Base-by-base conservation (phyloP, 257 asterid genomes). In the Mentha longifolia region DNA sequence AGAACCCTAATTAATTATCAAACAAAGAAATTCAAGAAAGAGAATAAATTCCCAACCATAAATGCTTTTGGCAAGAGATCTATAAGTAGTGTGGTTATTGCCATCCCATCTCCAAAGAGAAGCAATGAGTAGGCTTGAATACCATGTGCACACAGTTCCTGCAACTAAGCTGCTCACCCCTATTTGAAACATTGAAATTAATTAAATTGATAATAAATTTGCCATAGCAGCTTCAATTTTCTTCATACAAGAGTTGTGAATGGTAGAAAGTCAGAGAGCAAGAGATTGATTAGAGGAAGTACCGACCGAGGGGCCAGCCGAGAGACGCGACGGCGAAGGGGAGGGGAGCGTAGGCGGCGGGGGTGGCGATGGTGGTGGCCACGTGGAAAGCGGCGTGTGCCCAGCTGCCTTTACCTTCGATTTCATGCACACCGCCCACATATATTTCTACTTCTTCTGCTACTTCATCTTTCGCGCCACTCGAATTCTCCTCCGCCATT, bases 31-130 rank as follows among this genome's bases (percentile, higher is more conserved):
- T 13, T 39, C 9, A 17, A 14, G 19, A 51, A 5, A 65, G 65
- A 14, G 15, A 33, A 7, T 5, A 37, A 63, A 0, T 9, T 35
- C 14, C 60, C 56, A 50, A 84, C 92, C 89, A 43, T 84, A 86
- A 33, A 86, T 86, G 64, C 87, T 84, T 70, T 55, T 65, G 35
- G 89, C 89, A 51, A 86, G 89, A 82, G 82, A 78, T 58, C 87
- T 66, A 30, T 86, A 86, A 16, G 89, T 84, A 20, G 85, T 76
- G 67, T 84, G 92, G 39, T 72, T 76, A 59, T 78, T 80, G 58
- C 92, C 92, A 77, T 86, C 81, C 89, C 89, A 86, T 86, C 76
- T 78, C 92, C 92, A 86, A 22, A 86, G 80, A 5, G 89, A 86
- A 57, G 92, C 89, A 58, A 86, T 81, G 61, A 86, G 58, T 12